phyloP scores from a whole-genome alignment of 441 rosid genomes.

The Arabidopsis lyrata region DNA sequence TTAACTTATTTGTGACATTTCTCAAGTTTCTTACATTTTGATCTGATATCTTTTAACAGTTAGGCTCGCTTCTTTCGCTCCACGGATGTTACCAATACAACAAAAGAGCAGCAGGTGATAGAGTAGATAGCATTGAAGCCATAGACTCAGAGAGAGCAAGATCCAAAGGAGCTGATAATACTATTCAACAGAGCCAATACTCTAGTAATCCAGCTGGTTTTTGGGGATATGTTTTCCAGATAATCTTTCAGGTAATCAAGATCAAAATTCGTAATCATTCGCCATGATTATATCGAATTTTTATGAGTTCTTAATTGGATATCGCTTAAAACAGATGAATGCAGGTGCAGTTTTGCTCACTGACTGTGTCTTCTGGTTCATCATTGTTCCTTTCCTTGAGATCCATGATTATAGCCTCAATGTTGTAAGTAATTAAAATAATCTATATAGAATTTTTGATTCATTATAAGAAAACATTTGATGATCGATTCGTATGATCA shows the following conservation, averaged over 20 bases:
- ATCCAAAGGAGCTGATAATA: constrained; percentile 48
- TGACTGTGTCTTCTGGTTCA: constrained; percentile 93
- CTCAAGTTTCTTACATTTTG: constrained; percentile 25
- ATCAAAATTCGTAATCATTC: background rate
- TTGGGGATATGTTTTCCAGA: constrained; percentile 75
- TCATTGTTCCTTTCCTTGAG: constrained; percentile 93
- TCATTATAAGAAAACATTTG: background rate
- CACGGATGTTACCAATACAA: constrained; percentile 79
- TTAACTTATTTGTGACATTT: background rate
- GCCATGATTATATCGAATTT: background rate
- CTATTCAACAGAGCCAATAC: constrained; percentile 37
- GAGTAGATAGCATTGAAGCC: constrained; percentile 69
- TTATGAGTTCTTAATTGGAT: constrained; percentile 20
- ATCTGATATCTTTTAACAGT: constrained; percentile 47
- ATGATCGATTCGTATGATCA: constrained; percentile 12
- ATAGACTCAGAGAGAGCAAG: constrained; percentile 75
- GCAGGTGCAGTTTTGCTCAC: constrained; percentile 99
- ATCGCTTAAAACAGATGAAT: constrained; percentile 65
- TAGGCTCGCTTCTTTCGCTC: constrained; percentile 79
- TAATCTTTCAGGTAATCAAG: constrained; percentile 78
- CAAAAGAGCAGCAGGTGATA: constrained; percentile 69
- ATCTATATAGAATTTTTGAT: background rate
- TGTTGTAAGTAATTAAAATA: constrained; percentile 60
- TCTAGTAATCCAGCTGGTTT: constrained; percentile 62
- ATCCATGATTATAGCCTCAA: constrained; percentile 75